Evolutionary conservation across 495 filamentous ascomycete genomes (phyloP).

Genomic region (Penicillium diatomitis): DNA sequence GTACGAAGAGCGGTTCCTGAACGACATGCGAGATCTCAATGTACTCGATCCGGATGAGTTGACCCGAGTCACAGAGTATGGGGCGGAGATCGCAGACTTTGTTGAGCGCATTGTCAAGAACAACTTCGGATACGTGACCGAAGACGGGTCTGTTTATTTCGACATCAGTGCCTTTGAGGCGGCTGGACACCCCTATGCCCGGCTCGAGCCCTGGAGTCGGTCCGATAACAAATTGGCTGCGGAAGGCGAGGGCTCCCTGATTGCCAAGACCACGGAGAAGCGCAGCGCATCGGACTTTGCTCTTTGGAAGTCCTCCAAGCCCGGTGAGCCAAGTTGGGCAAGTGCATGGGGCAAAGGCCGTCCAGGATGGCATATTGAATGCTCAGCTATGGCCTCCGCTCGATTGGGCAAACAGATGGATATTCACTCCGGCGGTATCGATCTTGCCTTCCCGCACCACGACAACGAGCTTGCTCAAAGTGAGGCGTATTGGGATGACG

Average conservation of each 20-base stretch:
- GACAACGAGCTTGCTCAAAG: conserved; percentile 94
- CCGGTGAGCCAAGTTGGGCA: conserved; percentile 85
- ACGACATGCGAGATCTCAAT: conserved; percentile 80
- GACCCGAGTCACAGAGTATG: conserved; percentile 85
- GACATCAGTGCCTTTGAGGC: conserved; percentile 83
- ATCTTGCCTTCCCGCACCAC: conserved; percentile 91
- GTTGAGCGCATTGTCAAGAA: conserved; percentile 75
- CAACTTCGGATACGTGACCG: conserved; percentile 71
- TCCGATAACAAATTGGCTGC: conserved; percentile 74
- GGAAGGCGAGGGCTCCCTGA: conserved; percentile 82
- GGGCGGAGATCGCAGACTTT: conserved; percentile 69
- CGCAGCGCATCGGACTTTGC: conserved; percentile 75
- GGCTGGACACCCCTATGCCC: conserved; percentile 73
- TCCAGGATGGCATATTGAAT: conserved; percentile 98
- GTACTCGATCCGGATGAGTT: conserved; percentile 72
- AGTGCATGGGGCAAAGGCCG: conserved; percentile 80
- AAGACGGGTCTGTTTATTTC: conserved; percentile 87
- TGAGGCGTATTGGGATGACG: conserved; percentile 66
- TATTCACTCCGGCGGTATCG: conserved; percentile 88
- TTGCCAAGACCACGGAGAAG: conserved; percentile 59
- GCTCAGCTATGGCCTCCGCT: conserved; percentile 90
- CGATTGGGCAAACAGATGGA: conserved; percentile 76
- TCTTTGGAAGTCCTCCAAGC: conserved; percentile 87
- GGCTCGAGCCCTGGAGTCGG: conserved; percentile 77
- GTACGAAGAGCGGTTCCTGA: conserved; percentile 74